These are phyloP conservation scores for Ascochyta viciae-villosae DNA, from an alignment of 2,329 filamentous ascomycete genomes.

Conservation along the genomic window DNA sequence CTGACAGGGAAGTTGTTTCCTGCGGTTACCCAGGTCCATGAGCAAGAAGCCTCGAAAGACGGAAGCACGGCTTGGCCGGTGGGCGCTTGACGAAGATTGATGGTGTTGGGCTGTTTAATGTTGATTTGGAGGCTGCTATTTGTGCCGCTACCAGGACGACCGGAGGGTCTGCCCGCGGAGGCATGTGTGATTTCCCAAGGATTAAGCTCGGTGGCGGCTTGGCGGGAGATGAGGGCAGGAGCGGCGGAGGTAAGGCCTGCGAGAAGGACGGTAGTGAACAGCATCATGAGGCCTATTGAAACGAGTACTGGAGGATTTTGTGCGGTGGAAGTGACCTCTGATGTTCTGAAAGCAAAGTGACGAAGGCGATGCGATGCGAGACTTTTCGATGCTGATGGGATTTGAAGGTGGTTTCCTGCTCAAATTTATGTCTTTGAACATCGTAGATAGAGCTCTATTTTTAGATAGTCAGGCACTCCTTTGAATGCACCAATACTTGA, in stretches of 20 bases:
- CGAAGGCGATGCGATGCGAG: no score
- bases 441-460: no score
- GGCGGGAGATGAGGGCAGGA: conserved; percentile 1
- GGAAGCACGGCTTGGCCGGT: conserved; percentile 1
- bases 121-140: background rate
- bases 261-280: conserved; percentile 1
- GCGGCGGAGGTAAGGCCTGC: conserved; percentile 4
- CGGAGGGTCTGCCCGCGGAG: background rate
- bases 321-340: no score
- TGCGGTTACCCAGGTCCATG: conserved; percentile 2
- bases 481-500: no score
- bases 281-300: background rate
- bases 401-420: no score
- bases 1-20: background rate
- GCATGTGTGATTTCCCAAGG: conserved; percentile 8
- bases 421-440: no score
- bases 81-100: background rate
- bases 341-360: no score
- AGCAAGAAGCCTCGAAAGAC: conserved; percentile 1
- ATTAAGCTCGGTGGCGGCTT: background rate
- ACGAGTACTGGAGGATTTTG: no score
- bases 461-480: no score
- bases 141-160: background rate
- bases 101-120: conserved; percentile 8
- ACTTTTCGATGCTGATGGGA: no score